A percentile compares a stretch with the other conserved stretches of the same genome.
These are phyloP conservation scores for Talaromyces sp. DNA, from an alignment of 2,329 filamentous ascomycete species.

Conservation along the genomic window DNA sequence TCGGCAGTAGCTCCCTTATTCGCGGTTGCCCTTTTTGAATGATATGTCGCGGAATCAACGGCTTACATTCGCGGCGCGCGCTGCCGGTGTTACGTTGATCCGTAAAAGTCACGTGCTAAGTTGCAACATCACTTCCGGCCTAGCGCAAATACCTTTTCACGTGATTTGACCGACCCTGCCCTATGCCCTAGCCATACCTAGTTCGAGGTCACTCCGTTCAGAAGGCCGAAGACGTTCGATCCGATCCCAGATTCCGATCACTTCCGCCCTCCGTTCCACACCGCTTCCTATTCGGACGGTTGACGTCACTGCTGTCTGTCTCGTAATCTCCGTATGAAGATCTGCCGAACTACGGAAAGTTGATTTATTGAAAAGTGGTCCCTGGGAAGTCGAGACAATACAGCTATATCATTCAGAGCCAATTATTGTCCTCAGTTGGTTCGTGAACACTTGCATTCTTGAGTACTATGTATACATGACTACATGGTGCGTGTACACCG, in stretches of 20 bases:
- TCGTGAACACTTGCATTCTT: not conserved
- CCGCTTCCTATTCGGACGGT: not conserved
- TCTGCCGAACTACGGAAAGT: not conserved
- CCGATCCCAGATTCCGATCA: not conserved
- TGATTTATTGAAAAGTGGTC: not conserved
- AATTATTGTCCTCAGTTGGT: not conserved
- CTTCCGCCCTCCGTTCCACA: not conserved
- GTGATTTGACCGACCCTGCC: conserved; percentile 14
- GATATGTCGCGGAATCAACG: not conserved
- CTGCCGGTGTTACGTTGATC: conserved; percentile 12
- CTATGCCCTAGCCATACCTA: conserved; percentile 8
- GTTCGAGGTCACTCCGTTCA: not conserved
- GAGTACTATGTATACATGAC: not conserved
- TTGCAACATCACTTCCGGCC: not conserved
- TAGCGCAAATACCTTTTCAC: not conserved
- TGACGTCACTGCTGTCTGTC: not conserved
- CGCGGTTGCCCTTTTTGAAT: conserved; percentile 14
- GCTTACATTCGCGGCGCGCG: not conserved
- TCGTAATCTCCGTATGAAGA: too few species aligned
- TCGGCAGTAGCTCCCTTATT: conserved; percentile 10
- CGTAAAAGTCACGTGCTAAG: not conserved
- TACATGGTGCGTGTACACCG: not conserved
- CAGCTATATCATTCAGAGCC: not conserved
- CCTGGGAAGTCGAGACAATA: not conserved
- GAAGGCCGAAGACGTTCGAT: not conserved